Percentiles rank a stretch among this genome's conserved stretches.
Conservation (phyloP, 805 yeast species). For the Candida ovalis region DNA sequence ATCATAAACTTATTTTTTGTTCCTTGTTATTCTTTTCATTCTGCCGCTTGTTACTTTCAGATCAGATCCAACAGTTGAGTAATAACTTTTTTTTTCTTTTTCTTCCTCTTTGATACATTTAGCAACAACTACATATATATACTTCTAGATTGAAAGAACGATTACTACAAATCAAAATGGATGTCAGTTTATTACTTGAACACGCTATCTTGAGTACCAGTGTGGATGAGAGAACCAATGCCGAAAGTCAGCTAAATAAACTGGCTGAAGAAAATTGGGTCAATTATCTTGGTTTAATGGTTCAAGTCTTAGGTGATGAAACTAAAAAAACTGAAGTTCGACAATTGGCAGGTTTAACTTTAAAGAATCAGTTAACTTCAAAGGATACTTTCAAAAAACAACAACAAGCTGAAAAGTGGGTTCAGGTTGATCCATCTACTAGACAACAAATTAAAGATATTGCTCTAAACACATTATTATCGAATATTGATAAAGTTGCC, state of each 20-base stretch:
- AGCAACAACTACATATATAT: neutral
- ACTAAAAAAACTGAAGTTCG: constrained; percentile 72
- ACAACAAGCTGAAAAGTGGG: constrained; percentile 73
- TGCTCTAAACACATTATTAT: constrained; percentile 59
- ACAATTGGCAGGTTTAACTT: constrained; percentile 83
- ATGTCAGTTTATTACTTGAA: constrained; percentile 70
- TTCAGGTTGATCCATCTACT: constrained; percentile 48
- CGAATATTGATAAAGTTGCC: constrained; percentile 74
- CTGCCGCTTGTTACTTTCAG: neutral
- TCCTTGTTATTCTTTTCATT: neutral
- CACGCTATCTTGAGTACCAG: constrained; percentile 72
- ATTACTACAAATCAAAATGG: constrained; percentile 33
- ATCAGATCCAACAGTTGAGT: neutral
- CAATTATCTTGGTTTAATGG: constrained; percentile 65
- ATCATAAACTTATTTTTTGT: neutral
- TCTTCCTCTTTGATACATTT: neutral
- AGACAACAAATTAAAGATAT: constrained; percentile 64
- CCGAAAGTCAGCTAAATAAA: constrained; percentile 70
- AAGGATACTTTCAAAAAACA: constrained; percentile 62
- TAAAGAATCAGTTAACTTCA: constrained; percentile 84
- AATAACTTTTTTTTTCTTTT: neutral
- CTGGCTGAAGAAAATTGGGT: constrained; percentile 75
- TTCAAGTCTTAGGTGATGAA: constrained; percentile 67
- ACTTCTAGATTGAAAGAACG: neutral
- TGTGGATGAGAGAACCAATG: constrained; percentile 63